Evolutionary conservation across 2,329 filamentous ascomycete genomes (phyloP).

Genomic region (Fusarium buharicum): DNA sequence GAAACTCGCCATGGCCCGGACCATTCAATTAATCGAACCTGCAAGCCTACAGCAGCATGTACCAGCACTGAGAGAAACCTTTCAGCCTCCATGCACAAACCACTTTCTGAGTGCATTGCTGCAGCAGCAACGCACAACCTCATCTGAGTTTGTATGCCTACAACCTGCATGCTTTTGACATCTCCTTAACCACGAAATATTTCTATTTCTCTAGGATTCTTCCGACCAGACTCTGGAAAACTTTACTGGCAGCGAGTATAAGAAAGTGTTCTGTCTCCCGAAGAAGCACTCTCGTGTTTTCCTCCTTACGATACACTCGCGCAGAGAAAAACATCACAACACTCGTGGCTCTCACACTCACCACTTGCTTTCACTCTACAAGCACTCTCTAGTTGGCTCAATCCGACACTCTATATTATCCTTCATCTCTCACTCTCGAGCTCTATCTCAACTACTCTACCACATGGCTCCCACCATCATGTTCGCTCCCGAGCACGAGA

Average conservation of each 20-base stretch:
- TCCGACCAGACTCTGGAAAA: not conserved
- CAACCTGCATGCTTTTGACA: not conserved
- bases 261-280: not conserved
- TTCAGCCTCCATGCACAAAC: not conserved
- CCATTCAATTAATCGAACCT: not conserved
- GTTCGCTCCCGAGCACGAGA: not conserved
- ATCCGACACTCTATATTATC: not conserved
- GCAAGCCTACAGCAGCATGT: not conserved
- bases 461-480: constrained; percentile 4
- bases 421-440: not conserved
- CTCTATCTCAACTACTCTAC: not conserved
- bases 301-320: not conserved
- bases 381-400: not conserved
- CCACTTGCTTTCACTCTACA: not conserved
- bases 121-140: not conserved
- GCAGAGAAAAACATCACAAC: not conserved
- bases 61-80: not conserved
- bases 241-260: not conserved
- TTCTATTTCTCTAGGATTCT: constrained; percentile 11
- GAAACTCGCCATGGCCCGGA: constrained; percentile 5
- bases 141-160: constrained; percentile 17
- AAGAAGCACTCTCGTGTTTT: not conserved
- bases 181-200: constrained; percentile 5
- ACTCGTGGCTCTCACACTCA: not conserved
- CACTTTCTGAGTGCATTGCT: not conserved